Evolutionary conservation across 768 basidiomycete genomes (phyloP), one percentile per base, ranked within the genome.

Genomic region (Suillus hirtellus): DNA sequence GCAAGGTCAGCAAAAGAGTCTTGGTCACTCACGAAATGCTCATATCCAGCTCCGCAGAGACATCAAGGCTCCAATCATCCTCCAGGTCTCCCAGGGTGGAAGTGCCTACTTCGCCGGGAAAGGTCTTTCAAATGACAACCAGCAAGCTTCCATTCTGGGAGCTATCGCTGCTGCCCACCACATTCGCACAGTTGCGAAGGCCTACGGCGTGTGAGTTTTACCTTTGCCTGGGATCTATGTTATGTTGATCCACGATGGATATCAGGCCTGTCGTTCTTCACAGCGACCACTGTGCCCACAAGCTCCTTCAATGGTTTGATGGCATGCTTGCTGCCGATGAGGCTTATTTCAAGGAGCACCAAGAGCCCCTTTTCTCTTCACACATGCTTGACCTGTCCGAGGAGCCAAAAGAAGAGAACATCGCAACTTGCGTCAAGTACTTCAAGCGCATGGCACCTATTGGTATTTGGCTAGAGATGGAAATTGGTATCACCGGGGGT

Each of bases 331-430:
- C 87, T 58, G 96, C 96, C 60, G 90, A 99, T 72, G 92, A 97
- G 79, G 91, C 84, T 21, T 95, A 96, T 83, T 97, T 82, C 85
- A 94, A 92, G 78, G 79, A 86, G 68, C 89, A 99, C 81, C 84
- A 88, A 63, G 93, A 92, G 72, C 82, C 93, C 34, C 87, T 95
- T 58, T 96, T 94, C 83, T 94, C 93, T 63, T 97, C 95, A 15
- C 96, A 99, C 91, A 98, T 98, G 96, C 88, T 99, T 69, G 96
- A 98, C 77, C 88, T 98, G 68, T 97, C 95, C 47, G 96, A 98
- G 72, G 90, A 93, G 73, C 69, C 90, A 71, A 92, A 93, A 72
- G 96, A 95, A 65, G 84, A 97, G 72, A 99, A 99, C 83, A 99
- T 99, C 75, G 89, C 83, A 49, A 93, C 82, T 60, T 99, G 97